phyloP scores from a whole-genome alignment of 768 basidiomycete species.

The Macrolepiota albuminosa region DNA sequence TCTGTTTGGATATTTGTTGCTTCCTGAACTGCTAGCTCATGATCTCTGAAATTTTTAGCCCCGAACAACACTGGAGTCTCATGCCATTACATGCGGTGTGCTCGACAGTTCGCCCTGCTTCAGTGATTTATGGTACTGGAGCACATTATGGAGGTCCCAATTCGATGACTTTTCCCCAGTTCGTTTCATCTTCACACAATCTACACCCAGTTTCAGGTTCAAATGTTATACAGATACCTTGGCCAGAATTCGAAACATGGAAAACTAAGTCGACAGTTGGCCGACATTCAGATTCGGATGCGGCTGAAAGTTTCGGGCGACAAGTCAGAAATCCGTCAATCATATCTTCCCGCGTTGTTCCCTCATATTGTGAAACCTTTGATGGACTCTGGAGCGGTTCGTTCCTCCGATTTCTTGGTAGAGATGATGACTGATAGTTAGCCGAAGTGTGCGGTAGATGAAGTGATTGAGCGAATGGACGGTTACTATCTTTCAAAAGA shows the following conservation, averaged over 20 bases:
- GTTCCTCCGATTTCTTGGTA: slow-evolving; percentile 27
- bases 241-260: slow-evolving; percentile 94
- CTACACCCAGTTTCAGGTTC: background rate
- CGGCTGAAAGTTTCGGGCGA: slow-evolving; percentile 90
- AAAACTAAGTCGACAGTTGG: slow-evolving; percentile 75
- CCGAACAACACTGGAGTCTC: slow-evolving; percentile 93
- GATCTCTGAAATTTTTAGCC: slow-evolving; percentile 34
- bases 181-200: slow-evolving; percentile 24
- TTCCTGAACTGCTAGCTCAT: background rate
- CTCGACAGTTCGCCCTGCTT: slow-evolving; percentile 88
- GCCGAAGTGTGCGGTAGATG: slow-evolving; percentile 68
- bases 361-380: slow-evolving; percentile 79
- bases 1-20: slow-evolving; percentile 26
- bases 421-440: background rate
- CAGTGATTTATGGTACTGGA: slow-evolving; percentile 70
- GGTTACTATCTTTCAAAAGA: slow-evolving; percentile 91
- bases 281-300: slow-evolving; percentile 94
- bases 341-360: slow-evolving; percentile 87
- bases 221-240: slow-evolving; percentile 65
- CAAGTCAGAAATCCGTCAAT: slow-evolving; percentile 84
- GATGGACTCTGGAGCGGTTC: slow-evolving; percentile 64
- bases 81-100: slow-evolving; percentile 92
- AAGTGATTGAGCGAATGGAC: slow-evolving; percentile 87
- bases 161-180: slow-evolving; percentile 81
- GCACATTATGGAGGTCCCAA: slow-evolving; percentile 63